Percentiles rank a stretch among this genome's conserved stretches.
Conservation (phyloP, 805 yeast species). For the Yueomyces sinensis region DNA sequence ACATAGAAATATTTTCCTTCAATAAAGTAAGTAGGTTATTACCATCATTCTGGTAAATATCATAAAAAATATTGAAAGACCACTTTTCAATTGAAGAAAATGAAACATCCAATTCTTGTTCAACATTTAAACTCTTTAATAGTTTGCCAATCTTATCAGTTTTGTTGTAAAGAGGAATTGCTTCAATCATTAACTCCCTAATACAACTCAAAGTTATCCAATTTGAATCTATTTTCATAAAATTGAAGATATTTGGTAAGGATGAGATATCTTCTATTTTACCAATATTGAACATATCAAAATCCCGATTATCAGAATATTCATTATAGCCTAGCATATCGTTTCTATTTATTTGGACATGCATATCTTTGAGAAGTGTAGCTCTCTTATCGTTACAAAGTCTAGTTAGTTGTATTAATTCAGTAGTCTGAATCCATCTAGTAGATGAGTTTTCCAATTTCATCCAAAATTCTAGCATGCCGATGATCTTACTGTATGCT, state of each 20-base stretch:
- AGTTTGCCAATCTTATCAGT: slow-evolving; percentile 3
- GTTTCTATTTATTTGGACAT: slow-evolving; percentile 21
- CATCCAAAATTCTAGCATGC: slow-evolving; percentile 48
- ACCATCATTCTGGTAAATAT: slow-evolving; percentile 12
- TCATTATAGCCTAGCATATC: slow-evolving; percentile 6
- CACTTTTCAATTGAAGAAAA: slow-evolving; percentile 6
- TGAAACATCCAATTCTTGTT: neutral
- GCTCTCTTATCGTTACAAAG: slow-evolving; percentile 20
- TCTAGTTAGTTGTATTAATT: slow-evolving; percentile 15
- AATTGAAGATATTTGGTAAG: slow-evolving; percentile 6
- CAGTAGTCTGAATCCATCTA: slow-evolving; percentile 22
- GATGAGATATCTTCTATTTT: slow-evolving; percentile 2
- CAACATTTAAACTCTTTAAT: neutral
- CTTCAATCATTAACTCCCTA: slow-evolving; percentile 14
- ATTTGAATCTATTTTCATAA: slow-evolving; percentile 6
- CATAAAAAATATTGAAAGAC: slow-evolving; percentile 11
- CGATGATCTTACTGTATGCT: slow-evolving; percentile 52
- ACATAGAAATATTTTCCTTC: neutral
- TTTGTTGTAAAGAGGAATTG: slow-evolving; percentile 7
- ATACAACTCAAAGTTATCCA: slow-evolving; percentile 7
- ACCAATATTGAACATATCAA: slow-evolving; percentile 10
- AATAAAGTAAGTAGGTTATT: slow-evolving; percentile 1
- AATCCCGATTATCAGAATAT: slow-evolving; percentile 18
- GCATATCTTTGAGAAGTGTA: slow-evolving; percentile 7
- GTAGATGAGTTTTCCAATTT: slow-evolving; percentile 39